phyloP scores from a whole-genome alignment of 768 basidiomycete genomes.

The Pleurotus djamor region DNA sequence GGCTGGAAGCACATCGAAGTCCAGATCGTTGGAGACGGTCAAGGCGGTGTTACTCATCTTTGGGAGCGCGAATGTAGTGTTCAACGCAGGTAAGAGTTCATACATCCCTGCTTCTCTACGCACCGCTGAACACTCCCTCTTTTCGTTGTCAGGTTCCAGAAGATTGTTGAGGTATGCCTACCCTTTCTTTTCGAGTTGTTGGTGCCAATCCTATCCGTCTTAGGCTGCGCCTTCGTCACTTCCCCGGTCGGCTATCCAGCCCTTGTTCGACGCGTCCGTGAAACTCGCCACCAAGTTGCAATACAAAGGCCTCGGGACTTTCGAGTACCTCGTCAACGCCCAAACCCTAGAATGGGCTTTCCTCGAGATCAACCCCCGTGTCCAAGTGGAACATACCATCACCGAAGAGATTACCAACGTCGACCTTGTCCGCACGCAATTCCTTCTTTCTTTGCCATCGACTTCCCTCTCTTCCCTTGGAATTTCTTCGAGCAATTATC shows the following conservation, averaged over 20 bases:
- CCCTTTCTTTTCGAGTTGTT: neutral
- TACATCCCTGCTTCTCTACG: neutral
- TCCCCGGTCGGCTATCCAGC: conserved; percentile 62
- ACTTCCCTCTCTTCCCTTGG: conserved; percentile 72
- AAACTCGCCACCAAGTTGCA: conserved; percentile 74
- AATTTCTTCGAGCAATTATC: conserved; percentile 64
- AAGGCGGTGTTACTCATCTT: conserved; percentile 78
- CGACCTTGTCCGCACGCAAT: conserved; percentile 87
- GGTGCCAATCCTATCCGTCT: neutral
- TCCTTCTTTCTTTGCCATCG: conserved; percentile 75
- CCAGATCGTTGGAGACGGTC: conserved; percentile 77
- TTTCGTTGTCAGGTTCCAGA: conserved; percentile 49
- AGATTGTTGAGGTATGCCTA: conserved; percentile 72
- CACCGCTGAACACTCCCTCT: neutral
- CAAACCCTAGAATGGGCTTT: conserved; percentile 80
- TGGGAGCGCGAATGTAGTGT: conserved; percentile 94
- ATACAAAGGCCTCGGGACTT: conserved; percentile 87
- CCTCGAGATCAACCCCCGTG: conserved; percentile 89
- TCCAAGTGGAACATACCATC: conserved; percentile 93
- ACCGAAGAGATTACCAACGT: conserved; percentile 90
- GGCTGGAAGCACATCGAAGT: conserved; percentile 81
- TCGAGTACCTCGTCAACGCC: conserved; percentile 81
- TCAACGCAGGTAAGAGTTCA: conserved; percentile 60
- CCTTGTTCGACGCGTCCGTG: conserved; percentile 71
- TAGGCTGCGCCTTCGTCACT: conserved; percentile 75